A percentile compares a stretch with the other conserved stretches of the same genome.
Evolutionary conservation across 345 rosid genomes (phyloP).

Genomic region (Linum trigynum): DNA sequence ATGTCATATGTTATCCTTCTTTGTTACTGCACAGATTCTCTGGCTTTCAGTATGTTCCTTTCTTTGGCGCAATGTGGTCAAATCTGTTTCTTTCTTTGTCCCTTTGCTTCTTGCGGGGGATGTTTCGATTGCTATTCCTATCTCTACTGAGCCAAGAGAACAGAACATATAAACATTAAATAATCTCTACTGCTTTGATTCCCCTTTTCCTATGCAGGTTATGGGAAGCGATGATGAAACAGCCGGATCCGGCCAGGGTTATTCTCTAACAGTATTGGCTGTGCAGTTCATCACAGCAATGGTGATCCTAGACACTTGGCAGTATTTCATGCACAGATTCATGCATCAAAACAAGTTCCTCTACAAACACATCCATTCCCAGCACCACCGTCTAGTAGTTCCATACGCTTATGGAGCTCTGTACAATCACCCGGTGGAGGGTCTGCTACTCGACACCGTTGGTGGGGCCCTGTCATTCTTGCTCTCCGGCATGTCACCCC

Average conservation of each 20-base stretch:
- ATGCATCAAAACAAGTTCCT: slow-evolving; percentile 81
- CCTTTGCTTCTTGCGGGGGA: not conserved
- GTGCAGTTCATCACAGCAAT: slow-evolving; percentile 65
- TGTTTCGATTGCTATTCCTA: not conserved
- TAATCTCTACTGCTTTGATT: not conserved
- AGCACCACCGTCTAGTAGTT: slow-evolving; percentile 74
- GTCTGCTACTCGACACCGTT: slow-evolving; percentile 64
- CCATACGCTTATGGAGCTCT: slow-evolving; percentile 83
- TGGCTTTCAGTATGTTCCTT: too few species aligned
- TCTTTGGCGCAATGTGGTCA: too few species aligned
- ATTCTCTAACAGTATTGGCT: slow-evolving; percentile 42
- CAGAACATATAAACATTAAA: not conserved
- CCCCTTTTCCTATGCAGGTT: slow-evolving; percentile 30
- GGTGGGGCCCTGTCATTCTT: slow-evolving; percentile 80
- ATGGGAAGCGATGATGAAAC: slow-evolving; percentile 47
- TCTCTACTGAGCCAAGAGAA: not conserved
- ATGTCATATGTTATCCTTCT: not conserved
- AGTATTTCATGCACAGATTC: slow-evolving; percentile 75
- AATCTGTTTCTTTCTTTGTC: not conserved
- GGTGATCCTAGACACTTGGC: slow-evolving; percentile 78
- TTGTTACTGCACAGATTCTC: too few species aligned
- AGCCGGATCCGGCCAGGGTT: slow-evolving; percentile 17
- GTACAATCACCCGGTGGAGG: slow-evolving; percentile 73
- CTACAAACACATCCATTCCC: slow-evolving; percentile 71
- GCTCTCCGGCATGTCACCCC: slow-evolving; percentile 74